phyloP scores from a whole-genome alignment of 2,329 filamentous ascomycete genomes.

The Neopestalotiopsis sp. region DNA sequence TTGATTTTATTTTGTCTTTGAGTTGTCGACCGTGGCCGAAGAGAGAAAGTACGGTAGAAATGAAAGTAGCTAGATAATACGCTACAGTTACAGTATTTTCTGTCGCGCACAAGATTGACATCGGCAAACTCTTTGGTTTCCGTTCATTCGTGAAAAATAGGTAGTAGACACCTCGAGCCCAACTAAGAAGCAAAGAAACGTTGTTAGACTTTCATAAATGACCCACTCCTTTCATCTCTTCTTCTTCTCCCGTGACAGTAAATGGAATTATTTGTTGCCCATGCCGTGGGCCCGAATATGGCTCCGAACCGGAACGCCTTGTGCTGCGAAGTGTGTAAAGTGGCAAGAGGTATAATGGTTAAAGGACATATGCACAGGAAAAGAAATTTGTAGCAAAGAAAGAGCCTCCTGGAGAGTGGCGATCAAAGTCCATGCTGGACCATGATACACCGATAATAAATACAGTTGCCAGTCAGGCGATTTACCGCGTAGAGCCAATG shows the following conservation, averaged over 20 bases:
- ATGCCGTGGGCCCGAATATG: slow-evolving; percentile 9
- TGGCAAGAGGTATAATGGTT: slow-evolving; percentile 12
- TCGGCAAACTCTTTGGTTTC: slow-evolving; percentile 5
- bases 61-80: slow-evolving; percentile 4
- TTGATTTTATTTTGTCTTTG: background rate
- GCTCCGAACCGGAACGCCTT: slow-evolving; percentile 10
- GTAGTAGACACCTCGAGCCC: slow-evolving; percentile 5
- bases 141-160: background rate
- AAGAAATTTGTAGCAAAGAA: slow-evolving; percentile 1
- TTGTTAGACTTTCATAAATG: slow-evolving; percentile 6
- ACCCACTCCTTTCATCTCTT: slow-evolving; percentile 6
- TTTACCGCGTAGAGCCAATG: slow-evolving; percentile 55
- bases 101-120: background rate
- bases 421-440: background rate
- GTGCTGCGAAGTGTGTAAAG: slow-evolving; percentile 9
- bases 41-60: slow-evolving; percentile 4
- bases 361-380: slow-evolving; percentile 16
- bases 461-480: background rate
- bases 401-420: background rate
- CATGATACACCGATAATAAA: background rate
- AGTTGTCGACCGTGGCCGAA: background rate
- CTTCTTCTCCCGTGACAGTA: slow-evolving; percentile 1
- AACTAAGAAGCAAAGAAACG: slow-evolving; percentile 2
- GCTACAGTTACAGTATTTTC: slow-evolving; percentile 5
- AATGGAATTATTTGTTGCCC: slow-evolving; percentile 14